phyloP scores from a whole-genome alignment of 176 grass and related monocot genomes.

The Guadua angustifolia region DNA sequence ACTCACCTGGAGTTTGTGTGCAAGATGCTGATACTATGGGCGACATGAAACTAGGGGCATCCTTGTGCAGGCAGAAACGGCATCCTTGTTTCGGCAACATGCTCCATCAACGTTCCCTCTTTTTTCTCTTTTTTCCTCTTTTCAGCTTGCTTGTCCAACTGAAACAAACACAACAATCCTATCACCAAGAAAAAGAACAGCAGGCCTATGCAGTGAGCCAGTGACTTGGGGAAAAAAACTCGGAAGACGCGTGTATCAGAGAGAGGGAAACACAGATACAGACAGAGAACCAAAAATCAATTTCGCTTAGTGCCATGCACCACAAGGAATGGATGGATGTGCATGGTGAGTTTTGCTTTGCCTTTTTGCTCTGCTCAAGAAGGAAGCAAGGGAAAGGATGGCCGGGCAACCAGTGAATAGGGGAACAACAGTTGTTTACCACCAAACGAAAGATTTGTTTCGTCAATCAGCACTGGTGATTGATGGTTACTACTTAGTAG shows the following conservation, averaged over 20 bases:
- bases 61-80: conserved; percentile 18
- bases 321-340: conserved; percentile 23
- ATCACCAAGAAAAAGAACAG: no score
- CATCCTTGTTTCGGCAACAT: conserved; percentile 8
- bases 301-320: conserved; percentile 27
- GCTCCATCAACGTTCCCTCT: neutral
- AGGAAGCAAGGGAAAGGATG: neutral
- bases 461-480: neutral
- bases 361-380: conserved; percentile 18
- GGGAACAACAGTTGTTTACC: neutral
- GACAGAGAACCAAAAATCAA: neutral
- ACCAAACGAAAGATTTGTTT: neutral
- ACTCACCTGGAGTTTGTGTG: neutral
- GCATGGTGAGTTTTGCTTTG: neutral
- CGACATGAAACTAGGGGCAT: conserved; percentile 36
- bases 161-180: neutral
- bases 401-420: neutral
- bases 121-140: no score
- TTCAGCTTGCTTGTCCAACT: conserved; percentile 15
- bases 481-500: neutral
- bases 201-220: neutral
- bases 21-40: conserved; percentile 29
- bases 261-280: neutral
- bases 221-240: neutral
- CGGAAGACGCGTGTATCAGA: neutral